Base-by-base conservation (phyloP, 2,329 filamentous ascomycete species). In the Colletotrichum musae region DNA sequence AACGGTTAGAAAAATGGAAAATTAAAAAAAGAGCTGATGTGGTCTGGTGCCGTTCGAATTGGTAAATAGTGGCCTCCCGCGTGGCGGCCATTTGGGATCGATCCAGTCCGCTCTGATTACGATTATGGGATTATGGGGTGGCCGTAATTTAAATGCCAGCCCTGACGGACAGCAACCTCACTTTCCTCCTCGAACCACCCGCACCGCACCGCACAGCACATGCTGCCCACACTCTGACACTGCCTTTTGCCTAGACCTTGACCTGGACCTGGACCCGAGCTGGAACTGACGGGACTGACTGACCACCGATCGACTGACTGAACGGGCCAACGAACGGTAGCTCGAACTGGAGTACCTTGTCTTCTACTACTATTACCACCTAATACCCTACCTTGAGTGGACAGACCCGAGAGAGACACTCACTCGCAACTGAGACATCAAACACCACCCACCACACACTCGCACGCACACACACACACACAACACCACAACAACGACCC, bases 61-160 rank as follows among this genome's bases (percentile, higher is more conserved):
- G 45, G 52, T 24, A 68, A 52, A 64, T 26, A 52, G 64, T 68
- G 64, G 64, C 64, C 59, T 68, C 52, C 52, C 64, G 45, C 64
- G 53, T 43, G 47, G 65, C 58, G 59, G 52, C 54, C 54, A 26
- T 65, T 52, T 53, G 51, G 59, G 59, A 65, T 65, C 66, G 53
- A 65, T 54, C 61, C 60, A 58, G 54, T 54, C 61, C 61, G 43
- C 24, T 69, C 50, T 54, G 50, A 52, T 69, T 69, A 63, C 64
- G 53, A 68, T 53, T 58, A 52, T 61, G 59, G 58, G 53, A 66
- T 68, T 59, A 69, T 69, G 62, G 66, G 65, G 66, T 69, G 62
- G 54, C 62, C 62, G 65, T 66, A 69, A 69, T 69, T 69, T 69
- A 66, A 69, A 69, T 69, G 66, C 66, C 51, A 59, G 62, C 66